These are phyloP conservation scores for Stephania japonica DNA, from an alignment of 164 flowering plant genomes.

Conservation along the genomic window DNA sequence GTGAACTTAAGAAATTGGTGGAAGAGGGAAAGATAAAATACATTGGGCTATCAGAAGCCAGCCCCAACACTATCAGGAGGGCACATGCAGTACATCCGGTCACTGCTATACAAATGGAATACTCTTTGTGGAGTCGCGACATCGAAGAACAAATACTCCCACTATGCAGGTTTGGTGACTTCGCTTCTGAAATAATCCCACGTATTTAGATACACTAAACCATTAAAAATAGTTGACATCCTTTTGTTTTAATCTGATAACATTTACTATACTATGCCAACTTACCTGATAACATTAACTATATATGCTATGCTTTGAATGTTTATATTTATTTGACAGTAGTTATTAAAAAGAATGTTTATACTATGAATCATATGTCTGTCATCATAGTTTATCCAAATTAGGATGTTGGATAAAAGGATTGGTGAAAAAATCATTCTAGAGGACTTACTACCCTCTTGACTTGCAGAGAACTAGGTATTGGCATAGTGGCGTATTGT, in stretches of 20 bases:
- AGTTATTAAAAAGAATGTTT: no score
- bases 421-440: neutral
- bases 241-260: neutral
- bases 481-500: slow-evolving; percentile 14
- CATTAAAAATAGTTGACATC: no score
- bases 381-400: no score
- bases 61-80: slow-evolving; percentile 24
- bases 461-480: slow-evolving; percentile 11
- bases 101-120: slow-evolving; percentile 26
- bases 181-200: neutral
- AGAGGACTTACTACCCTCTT: neutral
- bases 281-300: neutral
- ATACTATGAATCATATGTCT: no score
- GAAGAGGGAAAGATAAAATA: slow-evolving; percentile 51
- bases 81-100: slow-evolving; percentile 30
- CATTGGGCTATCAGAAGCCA: slow-evolving; percentile 27
- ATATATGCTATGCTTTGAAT: neutral
- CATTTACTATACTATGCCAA: neutral
- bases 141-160: slow-evolving; percentile 27
- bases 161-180: slow-evolving; percentile 25
- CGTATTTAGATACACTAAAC: neutral
- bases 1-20: slow-evolving; percentile 22
- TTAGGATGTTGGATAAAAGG: neutral
- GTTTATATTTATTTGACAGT: neutral
- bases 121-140: slow-evolving; percentile 25